phyloP scores from a whole-genome alignment of 805 yeast genomes.

The Nakazawaea siamensis region DNA sequence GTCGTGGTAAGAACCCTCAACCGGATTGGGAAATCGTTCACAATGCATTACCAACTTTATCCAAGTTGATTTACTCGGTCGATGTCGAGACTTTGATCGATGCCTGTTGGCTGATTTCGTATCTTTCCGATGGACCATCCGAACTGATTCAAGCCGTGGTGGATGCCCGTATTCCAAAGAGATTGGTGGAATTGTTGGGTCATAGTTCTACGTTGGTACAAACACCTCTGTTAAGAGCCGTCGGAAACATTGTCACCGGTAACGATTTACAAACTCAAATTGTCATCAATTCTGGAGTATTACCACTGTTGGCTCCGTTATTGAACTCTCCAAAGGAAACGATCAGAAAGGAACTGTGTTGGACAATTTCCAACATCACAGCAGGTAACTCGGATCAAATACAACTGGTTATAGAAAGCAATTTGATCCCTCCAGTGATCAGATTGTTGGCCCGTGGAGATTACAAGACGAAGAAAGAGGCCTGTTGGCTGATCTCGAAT shows the following conservation, averaged over 20 bases:
- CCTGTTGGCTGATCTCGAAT: constrained; percentile 98
- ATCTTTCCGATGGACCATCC: constrained; percentile 85
- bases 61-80: constrained; percentile 81
- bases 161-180: constrained; percentile 90
- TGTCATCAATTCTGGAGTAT: constrained; percentile 86
- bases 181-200: constrained; percentile 83
- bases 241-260: constrained; percentile 97
- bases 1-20: constrained; percentile 94
- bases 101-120: constrained; percentile 98
- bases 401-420: constrained; percentile 93
- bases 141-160: constrained; percentile 95
- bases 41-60: constrained; percentile 82
- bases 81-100: constrained; percentile 93
- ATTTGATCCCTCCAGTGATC: constrained; percentile 87
- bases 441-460: constrained; percentile 72
- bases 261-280: constrained; percentile 93
- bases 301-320: constrained; percentile 75
- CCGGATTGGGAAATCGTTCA: constrained; percentile 91
- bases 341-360: constrained; percentile 94
- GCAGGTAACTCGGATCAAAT: constrained; percentile 96
- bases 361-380: constrained; percentile 97
- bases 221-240: constrained; percentile 95
- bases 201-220: constrained; percentile 83
- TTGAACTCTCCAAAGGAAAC: constrained; percentile 83
- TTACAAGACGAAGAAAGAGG: constrained; percentile 95